A percentile compares a stretch with the other conserved stretches of the same genome.
These are phyloP conservation scores for Globisporangium camurandrum DNA, from an alignment of 352 stramenopile genomes.

Conservation along the genomic window DNA sequence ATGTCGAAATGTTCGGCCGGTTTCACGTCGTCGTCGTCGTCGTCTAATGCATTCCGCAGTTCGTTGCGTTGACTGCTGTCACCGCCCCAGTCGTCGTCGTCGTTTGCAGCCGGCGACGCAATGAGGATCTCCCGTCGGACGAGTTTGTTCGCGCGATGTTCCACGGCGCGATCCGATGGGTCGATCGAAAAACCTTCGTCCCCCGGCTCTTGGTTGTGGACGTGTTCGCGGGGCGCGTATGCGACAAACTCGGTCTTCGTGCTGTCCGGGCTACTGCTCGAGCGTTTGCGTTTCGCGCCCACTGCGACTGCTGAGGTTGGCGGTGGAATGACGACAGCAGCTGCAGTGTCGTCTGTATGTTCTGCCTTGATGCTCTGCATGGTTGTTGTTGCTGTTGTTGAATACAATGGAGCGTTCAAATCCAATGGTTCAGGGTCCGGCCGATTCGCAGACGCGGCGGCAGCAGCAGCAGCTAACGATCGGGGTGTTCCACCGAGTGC, in stretches of 20 bases:
- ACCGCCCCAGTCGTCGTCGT: slow-evolving; percentile 72
- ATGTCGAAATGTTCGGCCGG: slow-evolving; percentile 74
- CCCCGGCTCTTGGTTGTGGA: slow-evolving; percentile 70
- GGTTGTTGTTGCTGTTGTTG: background rate
- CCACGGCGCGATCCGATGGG: slow-evolving; percentile 71
- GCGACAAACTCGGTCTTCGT: slow-evolving; percentile 44
- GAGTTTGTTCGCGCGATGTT: slow-evolving; percentile 78
- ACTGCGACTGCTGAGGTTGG: too few relatives aligned
- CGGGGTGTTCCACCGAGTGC: slow-evolving; percentile 55
- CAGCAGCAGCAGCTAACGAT: slow-evolving; percentile 14
- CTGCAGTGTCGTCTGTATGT: background rate
- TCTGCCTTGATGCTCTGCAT: slow-evolving; percentile 6
- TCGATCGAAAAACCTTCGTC: slow-evolving; percentile 84
- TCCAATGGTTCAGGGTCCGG: slow-evolving; percentile 38
- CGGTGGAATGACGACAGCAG: too few relatives aligned
- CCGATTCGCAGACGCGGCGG: slow-evolving; percentile 12
- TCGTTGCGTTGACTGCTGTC: background rate
- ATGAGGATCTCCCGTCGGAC: slow-evolving; percentile 83
- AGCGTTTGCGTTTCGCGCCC: slow-evolving; percentile 13
- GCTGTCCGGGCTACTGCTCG: background rate
- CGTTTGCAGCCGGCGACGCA: slow-evolving; percentile 62
- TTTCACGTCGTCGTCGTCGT: slow-evolving; percentile 20
- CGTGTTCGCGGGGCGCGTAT: slow-evolving; percentile 68
- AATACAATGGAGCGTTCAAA: slow-evolving; percentile 11
- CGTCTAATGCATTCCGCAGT: slow-evolving; percentile 29